These are phyloP conservation scores for Pseudohyphozyma bogoriensis DNA, from an alignment of 768 basidiomycete species.

Conservation along the genomic window DNA sequence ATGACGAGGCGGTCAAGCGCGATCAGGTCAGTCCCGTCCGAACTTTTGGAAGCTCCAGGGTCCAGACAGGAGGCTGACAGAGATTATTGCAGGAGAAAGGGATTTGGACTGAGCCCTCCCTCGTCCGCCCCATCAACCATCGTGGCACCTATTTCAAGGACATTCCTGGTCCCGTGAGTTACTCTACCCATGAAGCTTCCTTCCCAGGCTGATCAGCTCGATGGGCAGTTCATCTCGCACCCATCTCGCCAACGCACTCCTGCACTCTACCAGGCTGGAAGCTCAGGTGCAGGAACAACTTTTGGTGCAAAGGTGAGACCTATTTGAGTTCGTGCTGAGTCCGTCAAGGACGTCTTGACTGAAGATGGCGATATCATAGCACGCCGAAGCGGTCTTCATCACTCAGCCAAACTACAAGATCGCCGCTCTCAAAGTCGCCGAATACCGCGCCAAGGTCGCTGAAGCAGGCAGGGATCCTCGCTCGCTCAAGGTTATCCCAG, in stretches of 20 bases:
- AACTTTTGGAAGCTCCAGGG: too few relatives aligned
- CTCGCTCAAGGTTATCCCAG: slow-evolving; percentile 1
- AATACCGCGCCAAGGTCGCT: not conserved
- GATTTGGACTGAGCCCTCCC: slow-evolving; percentile 3
- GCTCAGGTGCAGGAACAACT: not conserved
- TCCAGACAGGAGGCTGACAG: too few relatives aligned
- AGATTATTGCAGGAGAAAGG: too few relatives aligned
- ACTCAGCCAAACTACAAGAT: not conserved
- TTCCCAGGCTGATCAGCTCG: too few relatives aligned
- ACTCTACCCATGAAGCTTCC: too few relatives aligned
- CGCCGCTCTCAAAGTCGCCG: not conserved
- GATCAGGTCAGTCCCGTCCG: too few relatives aligned
- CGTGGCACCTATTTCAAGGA: not conserved
- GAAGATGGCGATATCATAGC: too few relatives aligned
- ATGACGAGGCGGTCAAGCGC: slow-evolving; percentile 6
- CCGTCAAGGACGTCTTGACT: too few relatives aligned
- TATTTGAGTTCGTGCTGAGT: too few relatives aligned
- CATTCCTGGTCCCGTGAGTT: not conserved
- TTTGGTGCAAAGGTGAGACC: not conserved
- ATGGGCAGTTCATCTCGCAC: not conserved
- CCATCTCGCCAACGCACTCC: slow-evolving; percentile 8
- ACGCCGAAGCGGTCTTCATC: slow-evolving; percentile 10
- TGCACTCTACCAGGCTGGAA: slow-evolving; percentile 6
- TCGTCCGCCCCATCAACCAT: slow-evolving; percentile 12
- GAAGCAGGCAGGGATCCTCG: slow-evolving; percentile 2